Evolutionary conservation across 1,284 basidiomycete species (phyloP), one percentile per base, ranked within the genome.

Genomic region (Cryptococcus sp.): DNA sequence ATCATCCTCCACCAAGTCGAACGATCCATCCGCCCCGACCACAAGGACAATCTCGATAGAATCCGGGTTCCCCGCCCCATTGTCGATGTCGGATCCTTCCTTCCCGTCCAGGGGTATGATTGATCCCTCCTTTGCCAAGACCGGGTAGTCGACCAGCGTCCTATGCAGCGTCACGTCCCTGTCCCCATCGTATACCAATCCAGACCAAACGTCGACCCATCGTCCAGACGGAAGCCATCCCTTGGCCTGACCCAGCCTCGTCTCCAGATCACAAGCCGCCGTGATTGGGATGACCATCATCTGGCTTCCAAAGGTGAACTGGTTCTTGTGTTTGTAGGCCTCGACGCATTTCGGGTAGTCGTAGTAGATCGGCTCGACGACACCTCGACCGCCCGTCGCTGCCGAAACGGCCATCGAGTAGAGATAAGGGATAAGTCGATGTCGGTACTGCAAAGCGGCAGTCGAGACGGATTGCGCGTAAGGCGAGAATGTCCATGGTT

Each of bases 351-450:
- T 28, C 2, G 52, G 51, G 25, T 54, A 48, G 37, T 58, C 49
- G 38, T 56, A 58, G 41, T 62, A 62, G 22, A 59, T 42, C 5
- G 59, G 59, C 48, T 57, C 52, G 31, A 56, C 50, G 14, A 62
- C 32, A 2, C 39, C n/a, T 33, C 44, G 23, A 18, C 50, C 50
- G 25, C 50, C 43, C 16, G 31, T 33, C 1, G 53, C 25, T 11
- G 56, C 52, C 10, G 26, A 28, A 11, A 54, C 44, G 16, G 47
- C 45, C 43, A 50, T 47, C 6, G 53, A 48, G 38, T 62, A 60
- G 18, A 58, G 48, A 47, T 58, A 62, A 3, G 60, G 60, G 19
- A 60, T 48, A 12, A 62, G 49, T 5, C 43, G 34, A 42, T 59
- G 58, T 22, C 60, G 53, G 32, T 60, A 43, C 18, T 51, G 51